These are phyloP conservation scores for Hibiscus tridactylites DNA, from an alignment of 345 rosid species.

Conservation along the genomic window DNA sequence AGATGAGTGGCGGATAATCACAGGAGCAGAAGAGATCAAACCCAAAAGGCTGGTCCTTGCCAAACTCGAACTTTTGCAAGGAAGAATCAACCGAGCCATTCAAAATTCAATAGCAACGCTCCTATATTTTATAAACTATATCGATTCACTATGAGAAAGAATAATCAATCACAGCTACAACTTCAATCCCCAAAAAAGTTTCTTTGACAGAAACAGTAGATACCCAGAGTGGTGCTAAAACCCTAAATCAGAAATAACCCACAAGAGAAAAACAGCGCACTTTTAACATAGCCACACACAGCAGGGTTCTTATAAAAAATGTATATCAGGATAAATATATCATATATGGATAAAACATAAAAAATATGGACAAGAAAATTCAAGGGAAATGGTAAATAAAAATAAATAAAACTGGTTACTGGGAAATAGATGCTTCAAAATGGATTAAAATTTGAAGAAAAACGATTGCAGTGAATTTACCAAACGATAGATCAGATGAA, in stretches of 20 bases:
- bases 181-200: background rate
- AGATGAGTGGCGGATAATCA: slow-evolving; percentile 40
- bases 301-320: slow-evolving; percentile 7
- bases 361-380: slow-evolving; percentile 4
- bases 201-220: background rate
- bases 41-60: slow-evolving; percentile 57
- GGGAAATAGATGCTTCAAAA: background rate
- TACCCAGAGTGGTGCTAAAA: slow-evolving; percentile 20
- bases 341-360: slow-evolving; percentile 1
- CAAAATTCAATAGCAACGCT: slow-evolving; percentile 7
- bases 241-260: slow-evolving; percentile 13
- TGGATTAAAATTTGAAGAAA: background rate
- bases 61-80: slow-evolving; percentile 69
- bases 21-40: slow-evolving; percentile 73
- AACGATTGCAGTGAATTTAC: slow-evolving; percentile 10
- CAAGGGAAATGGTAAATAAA: background rate
- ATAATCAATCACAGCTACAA: background rate
- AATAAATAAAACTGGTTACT: background rate
- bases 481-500: slow-evolving; percentile 24
- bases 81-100: slow-evolving; percentile 85
- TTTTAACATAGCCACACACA: background rate
- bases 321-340: background rate
- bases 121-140: slow-evolving; percentile 6
- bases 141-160: slow-evolving; percentile 4
- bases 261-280: slow-evolving; percentile 3